Percentiles rank a stretch among this genome's conserved stretches.
Evolutionary conservation across 208 protist genomes (phyloP).

Genomic region (Entamoeba dispar): DNA sequence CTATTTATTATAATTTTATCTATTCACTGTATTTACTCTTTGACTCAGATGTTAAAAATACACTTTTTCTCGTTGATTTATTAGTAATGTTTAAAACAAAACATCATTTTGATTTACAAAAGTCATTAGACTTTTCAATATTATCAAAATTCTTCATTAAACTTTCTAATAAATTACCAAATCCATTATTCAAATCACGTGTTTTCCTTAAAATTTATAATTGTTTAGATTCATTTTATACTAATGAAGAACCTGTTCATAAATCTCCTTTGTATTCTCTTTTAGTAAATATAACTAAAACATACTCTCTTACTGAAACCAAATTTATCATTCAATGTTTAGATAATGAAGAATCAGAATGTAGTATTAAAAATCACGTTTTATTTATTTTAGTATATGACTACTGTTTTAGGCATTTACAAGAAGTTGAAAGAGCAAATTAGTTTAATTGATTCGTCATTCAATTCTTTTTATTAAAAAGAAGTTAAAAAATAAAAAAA

Average conservation of each 20-base stretch:
- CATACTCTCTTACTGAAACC: no score
- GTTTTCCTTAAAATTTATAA: background rate
- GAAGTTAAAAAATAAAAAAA: no score
- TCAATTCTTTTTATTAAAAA: no score
- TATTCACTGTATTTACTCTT: background rate
- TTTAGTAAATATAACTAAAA: background rate
- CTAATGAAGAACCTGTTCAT: background rate
- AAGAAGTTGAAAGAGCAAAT: no score
- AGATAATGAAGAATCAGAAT: no score
- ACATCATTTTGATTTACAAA: background rate
- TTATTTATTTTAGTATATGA: no score
- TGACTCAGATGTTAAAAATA: background rate
- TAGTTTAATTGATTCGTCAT: no score
- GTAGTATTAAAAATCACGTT: no score
- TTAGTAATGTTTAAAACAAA: background rate
- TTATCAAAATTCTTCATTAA: background rate
- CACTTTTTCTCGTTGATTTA: background rate
- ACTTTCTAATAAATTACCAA: background rate
- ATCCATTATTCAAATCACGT: background rate
- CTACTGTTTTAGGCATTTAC: no score
- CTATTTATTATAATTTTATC: background rate
- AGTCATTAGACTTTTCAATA: background rate
- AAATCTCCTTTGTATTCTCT: background rate
- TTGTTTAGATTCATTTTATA: background rate
- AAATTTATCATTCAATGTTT: no score